These are phyloP conservation scores for Serpula lacrymans DNA, from an alignment of 768 basidiomycete genomes.

Conservation along the genomic window DNA sequence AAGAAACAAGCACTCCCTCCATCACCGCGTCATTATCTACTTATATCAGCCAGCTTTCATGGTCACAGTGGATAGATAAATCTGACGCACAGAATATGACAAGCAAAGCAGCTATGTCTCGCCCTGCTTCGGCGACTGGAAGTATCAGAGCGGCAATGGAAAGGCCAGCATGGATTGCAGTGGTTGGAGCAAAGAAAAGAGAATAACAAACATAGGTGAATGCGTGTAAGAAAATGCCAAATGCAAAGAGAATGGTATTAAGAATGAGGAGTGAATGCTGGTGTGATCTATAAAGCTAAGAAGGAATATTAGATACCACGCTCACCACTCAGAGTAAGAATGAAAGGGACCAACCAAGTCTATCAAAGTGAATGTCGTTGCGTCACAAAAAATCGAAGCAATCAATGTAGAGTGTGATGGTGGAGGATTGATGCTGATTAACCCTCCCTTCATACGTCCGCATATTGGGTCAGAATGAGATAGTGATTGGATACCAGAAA, in stretches of 20 bases:
- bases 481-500: neutral
- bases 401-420: conserved; percentile 11
- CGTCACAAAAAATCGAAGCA: conserved; percentile 16
- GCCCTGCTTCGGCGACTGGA: conserved; percentile 15
- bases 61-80: neutral
- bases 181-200: conserved; percentile 4
- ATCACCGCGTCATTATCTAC: conserved; percentile 28
- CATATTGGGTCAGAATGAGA: conserved; percentile 4
- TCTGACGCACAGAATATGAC: conserved; percentile 22
- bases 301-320: neutral
- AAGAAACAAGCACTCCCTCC: conserved; percentile 20
- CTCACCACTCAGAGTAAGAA: neutral
- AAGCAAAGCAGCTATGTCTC: conserved; percentile 14
- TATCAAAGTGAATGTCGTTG: conserved; percentile 16
- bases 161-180: conserved; percentile 5
- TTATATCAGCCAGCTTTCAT: conserved; percentile 1
- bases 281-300: conserved; percentile 22
- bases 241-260: conserved; percentile 21
- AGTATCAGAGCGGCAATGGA: conserved; percentile 7
- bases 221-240: conserved; percentile 14
- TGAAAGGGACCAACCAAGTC: conserved; percentile 19
- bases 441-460: conserved; percentile 14
- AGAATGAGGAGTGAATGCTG: conserved; percentile 13
- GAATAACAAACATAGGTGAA: conserved; percentile 11
- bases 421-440: conserved; percentile 10